Base-by-base conservation (phyloP, 2,329 filamentous ascomycete genomes). In the Fusarium sp. region DNA sequence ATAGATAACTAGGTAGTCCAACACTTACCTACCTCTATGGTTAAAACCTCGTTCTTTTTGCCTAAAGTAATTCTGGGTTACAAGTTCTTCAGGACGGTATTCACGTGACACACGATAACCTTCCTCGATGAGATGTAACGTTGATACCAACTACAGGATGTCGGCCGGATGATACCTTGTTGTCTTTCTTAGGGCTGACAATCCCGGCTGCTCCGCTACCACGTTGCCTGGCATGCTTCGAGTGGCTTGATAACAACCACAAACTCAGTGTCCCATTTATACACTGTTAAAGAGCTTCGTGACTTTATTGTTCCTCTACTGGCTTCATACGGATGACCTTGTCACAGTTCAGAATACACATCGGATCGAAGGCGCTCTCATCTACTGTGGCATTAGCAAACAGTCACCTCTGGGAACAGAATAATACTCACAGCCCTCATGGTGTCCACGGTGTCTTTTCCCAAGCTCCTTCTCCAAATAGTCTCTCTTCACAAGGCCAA, bases 401-500 rank as follows among this genome's bases (percentile, higher is more conserved):
- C 13, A 34, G 14, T 20, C 14, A 14, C 9, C 18, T 14, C 9
- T 5, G 5, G 30, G 18, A 34, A 34, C 13, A 5, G 50, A 11
- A 10, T 23, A 5, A 56, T 23, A 77, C 90, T 84, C 90, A 92
- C 92, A 8, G 88, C 87, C 6, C 45, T 50, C 45, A 50, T 50
- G 2, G 45, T 27, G 25, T 50, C 45, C 16, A 92, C 89, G 0
- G 89, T 88, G 0, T 76, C 81, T 63, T 63, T 85, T 79, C 0
- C 89, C 89, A 58, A 92, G 79, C 75, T 92, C 90, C 75, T 78
- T 91, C 88, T 78, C 60, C 1, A 77, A 4, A n/a, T 70, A 77
- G 18, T 92, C 90, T 70, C 89, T 85, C 83, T 92, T 92, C 2
- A 92, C 89, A 16, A 92, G 81, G 0, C 91, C 72, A 10, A 92